Conservation (phyloP, 257 asterid genomes). For the Asclepias syriaca region DNA sequence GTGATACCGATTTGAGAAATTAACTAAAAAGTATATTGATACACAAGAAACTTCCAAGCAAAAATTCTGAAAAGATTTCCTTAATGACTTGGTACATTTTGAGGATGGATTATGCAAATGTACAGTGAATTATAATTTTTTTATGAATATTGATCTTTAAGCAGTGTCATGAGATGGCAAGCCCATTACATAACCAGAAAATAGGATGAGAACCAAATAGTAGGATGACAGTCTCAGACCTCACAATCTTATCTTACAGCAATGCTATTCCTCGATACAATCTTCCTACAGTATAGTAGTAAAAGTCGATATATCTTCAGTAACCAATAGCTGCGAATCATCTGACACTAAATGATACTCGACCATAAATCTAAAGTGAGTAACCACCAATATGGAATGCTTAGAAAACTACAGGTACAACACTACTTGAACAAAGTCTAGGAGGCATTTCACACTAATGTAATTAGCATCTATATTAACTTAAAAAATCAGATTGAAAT, state of each 20-base stretch:
- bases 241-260: background rate
- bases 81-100: background rate
- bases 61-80: background rate
- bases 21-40: constrained; percentile 1
- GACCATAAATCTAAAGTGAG: background rate
- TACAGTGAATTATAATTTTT: background rate
- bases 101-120: background rate
- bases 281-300: background rate
- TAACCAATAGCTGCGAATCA: background rate
- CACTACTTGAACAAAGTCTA: background rate
- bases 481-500: background rate
- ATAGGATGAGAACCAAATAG: background rate
- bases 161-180: background rate
- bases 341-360: background rate
- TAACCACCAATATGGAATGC: background rate
- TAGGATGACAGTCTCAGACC: background rate
- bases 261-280: background rate
- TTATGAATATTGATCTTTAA: background rate
- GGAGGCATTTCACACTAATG: background rate
- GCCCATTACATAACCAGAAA: background rate
- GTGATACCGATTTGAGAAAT: background rate
- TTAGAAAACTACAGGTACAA: background rate
- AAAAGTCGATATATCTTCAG: background rate
- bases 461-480: background rate
- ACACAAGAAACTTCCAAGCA: background rate